A percentile compares a stretch with the other conserved stretches of the same genome.
Conservation (phyloP, 2,329 filamentous ascomycete genomes). For the Xylaria sp. region DNA sequence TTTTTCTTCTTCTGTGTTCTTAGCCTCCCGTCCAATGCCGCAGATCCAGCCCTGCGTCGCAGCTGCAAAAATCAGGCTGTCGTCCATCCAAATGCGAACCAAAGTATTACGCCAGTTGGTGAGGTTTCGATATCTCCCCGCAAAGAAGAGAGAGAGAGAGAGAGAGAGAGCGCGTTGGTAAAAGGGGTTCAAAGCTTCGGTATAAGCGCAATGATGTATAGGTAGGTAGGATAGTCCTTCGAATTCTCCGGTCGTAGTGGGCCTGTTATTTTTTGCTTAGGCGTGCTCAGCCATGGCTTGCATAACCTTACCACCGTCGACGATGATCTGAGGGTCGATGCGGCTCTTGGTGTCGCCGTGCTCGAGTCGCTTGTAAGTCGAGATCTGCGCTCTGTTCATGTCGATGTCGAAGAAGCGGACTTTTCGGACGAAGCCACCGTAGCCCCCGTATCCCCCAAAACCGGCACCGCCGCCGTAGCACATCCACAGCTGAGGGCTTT, state of each 20-base stretch:
- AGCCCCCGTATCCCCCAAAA: conserved; percentile 94
- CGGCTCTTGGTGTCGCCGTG: conserved; percentile 56
- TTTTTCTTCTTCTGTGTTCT: background rate
- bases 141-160: background rate
- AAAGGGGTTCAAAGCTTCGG: too few relatives aligned
- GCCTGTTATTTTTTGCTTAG: conserved; percentile 1
- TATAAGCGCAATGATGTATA: too few relatives aligned
- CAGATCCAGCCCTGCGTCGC: background rate
- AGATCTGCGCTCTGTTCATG: conserved; percentile 84
- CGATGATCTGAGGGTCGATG: conserved; percentile 67
- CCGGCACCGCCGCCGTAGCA: conserved; percentile 92
- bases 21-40: background rate
- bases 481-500: conserved; percentile 86
- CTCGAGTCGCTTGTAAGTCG: conserved; percentile 91
- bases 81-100: background rate
- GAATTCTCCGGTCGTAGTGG: background rate
- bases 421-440: conserved; percentile 80
- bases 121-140: background rate
- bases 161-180: background rate
- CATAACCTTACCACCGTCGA: conserved; percentile 60
- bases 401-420: conserved; percentile 92
- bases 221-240: background rate
- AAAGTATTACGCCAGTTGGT: background rate
- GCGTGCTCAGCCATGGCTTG: conserved; percentile 15
- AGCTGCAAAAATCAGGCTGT: background rate